A percentile compares a stretch with the other conserved stretches of the same genome.
These are phyloP conservation scores for Catenaria anguillulae DNA, from an alignment of 371 early-diverging fungal genomes.

Conservation along the genomic window DNA sequence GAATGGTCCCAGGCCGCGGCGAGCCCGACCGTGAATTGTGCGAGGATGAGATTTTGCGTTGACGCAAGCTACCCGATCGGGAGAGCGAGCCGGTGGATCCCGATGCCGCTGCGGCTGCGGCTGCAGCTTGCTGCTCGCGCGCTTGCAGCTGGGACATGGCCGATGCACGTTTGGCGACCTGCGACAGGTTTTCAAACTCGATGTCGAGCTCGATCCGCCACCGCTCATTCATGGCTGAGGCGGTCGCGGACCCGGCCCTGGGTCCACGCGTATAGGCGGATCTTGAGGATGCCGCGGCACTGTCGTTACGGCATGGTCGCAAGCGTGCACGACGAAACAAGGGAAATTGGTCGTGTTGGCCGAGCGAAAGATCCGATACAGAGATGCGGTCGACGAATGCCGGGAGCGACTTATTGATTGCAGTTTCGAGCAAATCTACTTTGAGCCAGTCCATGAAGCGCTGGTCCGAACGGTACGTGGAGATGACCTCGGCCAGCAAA, in stretches of 20 bases:
- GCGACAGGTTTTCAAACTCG: not conserved
- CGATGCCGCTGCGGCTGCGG: not conserved
- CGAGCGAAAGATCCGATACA: not conserved
- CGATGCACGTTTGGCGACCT: not conserved
- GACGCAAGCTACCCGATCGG: not conserved
- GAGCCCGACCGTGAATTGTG: not conserved
- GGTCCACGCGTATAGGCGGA: too few relatives aligned
- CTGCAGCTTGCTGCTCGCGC: not conserved
- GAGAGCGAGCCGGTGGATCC: not conserved
- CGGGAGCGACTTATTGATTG: not conserved
- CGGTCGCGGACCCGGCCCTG: too few relatives aligned
- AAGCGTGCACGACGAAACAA: not conserved
- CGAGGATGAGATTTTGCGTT: not conserved
- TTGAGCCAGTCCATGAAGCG: conserved; percentile 5
- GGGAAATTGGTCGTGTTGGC: conserved; percentile 2
- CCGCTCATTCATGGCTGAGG: too few relatives aligned
- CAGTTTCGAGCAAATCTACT: not conserved
- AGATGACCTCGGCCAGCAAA: not conserved
- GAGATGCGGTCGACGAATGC: not conserved
- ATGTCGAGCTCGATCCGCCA: conserved; percentile 6
- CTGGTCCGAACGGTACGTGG: not conserved
- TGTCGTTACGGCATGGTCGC: not conserved
- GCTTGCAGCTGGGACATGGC: not conserved
- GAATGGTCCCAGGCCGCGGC: not conserved
- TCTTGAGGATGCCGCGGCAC: not conserved